Percentiles rank a stretch among this genome's conserved stretches.
These are phyloP conservation scores for Tetraselmis striata DNA, from an alignment of 139 green algal genomes.

Conservation along the genomic window DNA sequence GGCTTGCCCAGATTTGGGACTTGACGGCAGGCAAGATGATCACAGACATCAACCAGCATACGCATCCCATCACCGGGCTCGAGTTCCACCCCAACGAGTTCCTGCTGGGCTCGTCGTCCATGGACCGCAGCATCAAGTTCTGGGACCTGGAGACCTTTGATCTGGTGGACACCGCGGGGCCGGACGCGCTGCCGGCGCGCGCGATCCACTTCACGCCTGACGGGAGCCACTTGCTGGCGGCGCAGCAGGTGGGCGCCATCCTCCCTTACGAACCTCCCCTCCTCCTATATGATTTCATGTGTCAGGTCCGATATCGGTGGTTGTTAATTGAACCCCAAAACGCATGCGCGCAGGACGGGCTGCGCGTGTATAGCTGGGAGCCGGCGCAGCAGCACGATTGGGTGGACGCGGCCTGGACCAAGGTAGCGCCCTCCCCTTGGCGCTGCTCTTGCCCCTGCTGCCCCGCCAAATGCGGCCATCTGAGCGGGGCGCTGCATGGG, in stretches of 20 bases:
- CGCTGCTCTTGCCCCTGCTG: too few relatives aligned
- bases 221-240: slow-evolving; percentile 51
- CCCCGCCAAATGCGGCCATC: too few relatives aligned
- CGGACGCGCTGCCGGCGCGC: slow-evolving; percentile 46
- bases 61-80: slow-evolving; percentile 51
- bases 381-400: slow-evolving; percentile 47
- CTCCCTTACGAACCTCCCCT: too few relatives aligned
- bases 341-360: slow-evolving; percentile 43
- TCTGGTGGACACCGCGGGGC: slow-evolving; percentile 41
- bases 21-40: slow-evolving; percentile 55
- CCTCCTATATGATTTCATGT: too few relatives aligned
- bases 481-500: too few relatives aligned
- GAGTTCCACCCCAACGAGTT: slow-evolving; percentile 80
- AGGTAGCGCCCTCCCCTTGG: too few relatives aligned
- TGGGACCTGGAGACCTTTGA: slow-evolving; percentile 78
- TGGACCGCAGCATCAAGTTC: slow-evolving; percentile 61
- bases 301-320: too few relatives aligned
- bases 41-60: slow-evolving; percentile 50
- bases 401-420: slow-evolving; percentile 58
- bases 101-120: slow-evolving; percentile 59
- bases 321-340: too few relatives aligned
- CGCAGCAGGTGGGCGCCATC: neutral
- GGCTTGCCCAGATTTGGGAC: slow-evolving; percentile 63
- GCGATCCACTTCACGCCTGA: slow-evolving; percentile 62
- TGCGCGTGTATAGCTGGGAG: slow-evolving; percentile 65